A percentile compares a stretch with the other conserved stretches of the same genome.
Conservation (phyloP, 1,139 yeast species). For the Candida albicans region DNA sequence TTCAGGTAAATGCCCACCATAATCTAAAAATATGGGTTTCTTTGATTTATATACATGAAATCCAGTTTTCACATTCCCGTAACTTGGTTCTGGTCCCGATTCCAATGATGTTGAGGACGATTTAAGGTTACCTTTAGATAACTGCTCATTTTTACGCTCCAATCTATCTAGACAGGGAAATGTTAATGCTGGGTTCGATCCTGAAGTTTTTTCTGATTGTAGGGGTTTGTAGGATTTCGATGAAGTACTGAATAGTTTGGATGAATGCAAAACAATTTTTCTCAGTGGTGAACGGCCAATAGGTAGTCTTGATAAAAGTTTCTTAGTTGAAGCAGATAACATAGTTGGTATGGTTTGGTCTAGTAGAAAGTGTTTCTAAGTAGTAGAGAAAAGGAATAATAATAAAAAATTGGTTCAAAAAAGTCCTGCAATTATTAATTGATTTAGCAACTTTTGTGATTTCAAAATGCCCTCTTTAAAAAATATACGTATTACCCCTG, state of each 20-base stretch:
- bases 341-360: background rate
- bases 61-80: slow-evolving; percentile 69
- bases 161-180: slow-evolving; percentile 86
- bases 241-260: slow-evolving; percentile 1
- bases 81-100: slow-evolving; percentile 84
- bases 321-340: slow-evolving; percentile 1
- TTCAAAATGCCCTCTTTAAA: background rate
- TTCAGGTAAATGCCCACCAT: slow-evolving; percentile 76
- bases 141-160: slow-evolving; percentile 56
- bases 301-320: background rate
- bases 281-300: background rate
- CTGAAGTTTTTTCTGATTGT: slow-evolving; percentile 12
- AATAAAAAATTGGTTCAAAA: background rate
- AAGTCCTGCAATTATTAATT: background rate
- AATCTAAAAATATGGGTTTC: slow-evolving; percentile 68
- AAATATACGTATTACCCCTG: background rate
- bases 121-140: slow-evolving; percentile 27
- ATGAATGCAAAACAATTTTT: background rate
- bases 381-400: background rate
- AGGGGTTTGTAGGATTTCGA: slow-evolving; percentile 6
- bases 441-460: background rate
- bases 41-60: slow-evolving; percentile 57
- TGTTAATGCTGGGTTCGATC: slow-evolving; percentile 62
- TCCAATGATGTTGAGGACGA: slow-evolving; percentile 34
- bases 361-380: background rate